Evolutionary conservation across 371 early-diverging fungal species (phyloP).

Genomic region (Batkoa obscura): DNA sequence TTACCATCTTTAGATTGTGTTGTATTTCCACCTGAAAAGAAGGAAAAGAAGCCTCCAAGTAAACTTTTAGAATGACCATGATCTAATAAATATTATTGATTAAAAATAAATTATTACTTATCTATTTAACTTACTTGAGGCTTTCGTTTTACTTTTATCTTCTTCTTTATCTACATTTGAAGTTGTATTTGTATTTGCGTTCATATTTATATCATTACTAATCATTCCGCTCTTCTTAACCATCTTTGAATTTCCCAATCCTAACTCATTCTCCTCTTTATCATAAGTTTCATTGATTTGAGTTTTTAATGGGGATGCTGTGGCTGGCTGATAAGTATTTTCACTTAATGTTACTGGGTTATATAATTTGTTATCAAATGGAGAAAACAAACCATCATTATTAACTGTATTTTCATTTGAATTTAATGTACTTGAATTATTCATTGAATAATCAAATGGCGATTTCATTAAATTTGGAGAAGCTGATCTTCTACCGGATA

Average conservation of each 20-base stretch:
- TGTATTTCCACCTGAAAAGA: slow-evolving; percentile 16
- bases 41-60: slow-evolving; percentile 21
- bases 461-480: slow-evolving; percentile 6
- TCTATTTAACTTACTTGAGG: too few species aligned
- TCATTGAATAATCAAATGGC: slow-evolving; percentile 9
- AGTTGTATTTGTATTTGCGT: too few species aligned
- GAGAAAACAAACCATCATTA: not conserved
- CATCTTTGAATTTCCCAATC: slow-evolving; percentile 35
- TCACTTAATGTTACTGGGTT: too few species aligned
- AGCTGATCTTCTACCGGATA: slow-evolving; percentile 3
- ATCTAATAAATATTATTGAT: not conserved
- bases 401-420: not conserved
- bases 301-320: too few species aligned
- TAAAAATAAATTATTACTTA: too few species aligned
- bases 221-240: too few species aligned
- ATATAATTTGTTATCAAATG: not conserved
- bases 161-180: too few species aligned
- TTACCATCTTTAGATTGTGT: slow-evolving; percentile 16
- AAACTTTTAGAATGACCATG: slow-evolving; percentile 2
- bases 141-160: too few species aligned
- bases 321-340: too few species aligned
- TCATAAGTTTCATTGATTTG: not conserved
- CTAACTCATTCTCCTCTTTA: slow-evolving; percentile 25
- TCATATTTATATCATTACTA: too few species aligned
- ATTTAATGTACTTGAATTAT: not conserved